Evolutionary conservation across 345 rosid genomes (phyloP).

Genomic region (Citropsis articulata): DNA sequence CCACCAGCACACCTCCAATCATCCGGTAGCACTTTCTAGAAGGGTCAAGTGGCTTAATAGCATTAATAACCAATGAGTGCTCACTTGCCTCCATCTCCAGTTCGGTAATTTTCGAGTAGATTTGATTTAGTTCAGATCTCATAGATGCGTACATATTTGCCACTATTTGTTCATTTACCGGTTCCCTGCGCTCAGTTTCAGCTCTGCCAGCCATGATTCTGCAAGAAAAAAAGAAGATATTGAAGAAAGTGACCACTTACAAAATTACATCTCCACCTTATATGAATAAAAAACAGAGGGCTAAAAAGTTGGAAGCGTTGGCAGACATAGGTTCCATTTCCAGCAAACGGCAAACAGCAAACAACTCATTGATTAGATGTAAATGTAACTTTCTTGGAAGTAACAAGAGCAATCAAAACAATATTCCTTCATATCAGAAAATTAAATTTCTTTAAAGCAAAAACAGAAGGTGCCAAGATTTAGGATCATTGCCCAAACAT

Average conservation of each 20-base stretch:
- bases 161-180: constrained; percentile 71
- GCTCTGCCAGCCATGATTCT: constrained; percentile 1
- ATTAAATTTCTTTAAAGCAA: neutral
- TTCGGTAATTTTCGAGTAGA: constrained; percentile 87
- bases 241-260: neutral
- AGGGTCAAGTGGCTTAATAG: constrained; percentile 83
- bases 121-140: constrained; percentile 83
- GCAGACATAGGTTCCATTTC: neutral
- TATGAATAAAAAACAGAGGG: neutral
- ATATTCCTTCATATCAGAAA: neutral
- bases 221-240: neutral
- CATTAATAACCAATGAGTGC: constrained; percentile 79
- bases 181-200: neutral
- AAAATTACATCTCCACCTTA: neutral
- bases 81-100: constrained; percentile 96
- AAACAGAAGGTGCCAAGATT: neutral
- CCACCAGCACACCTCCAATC: constrained; percentile 94
- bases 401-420: neutral
- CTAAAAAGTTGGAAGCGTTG: neutral
- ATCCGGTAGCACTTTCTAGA: constrained; percentile 81
- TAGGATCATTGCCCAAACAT: neutral
- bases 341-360: neutral
- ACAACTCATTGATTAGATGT: neutral
- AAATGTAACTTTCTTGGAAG: neutral
- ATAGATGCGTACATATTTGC: constrained; percentile 59